Evolutionary conservation across 1,139 yeast genomes (phyloP).

Genomic region (Yamadazyma oceani): DNA sequence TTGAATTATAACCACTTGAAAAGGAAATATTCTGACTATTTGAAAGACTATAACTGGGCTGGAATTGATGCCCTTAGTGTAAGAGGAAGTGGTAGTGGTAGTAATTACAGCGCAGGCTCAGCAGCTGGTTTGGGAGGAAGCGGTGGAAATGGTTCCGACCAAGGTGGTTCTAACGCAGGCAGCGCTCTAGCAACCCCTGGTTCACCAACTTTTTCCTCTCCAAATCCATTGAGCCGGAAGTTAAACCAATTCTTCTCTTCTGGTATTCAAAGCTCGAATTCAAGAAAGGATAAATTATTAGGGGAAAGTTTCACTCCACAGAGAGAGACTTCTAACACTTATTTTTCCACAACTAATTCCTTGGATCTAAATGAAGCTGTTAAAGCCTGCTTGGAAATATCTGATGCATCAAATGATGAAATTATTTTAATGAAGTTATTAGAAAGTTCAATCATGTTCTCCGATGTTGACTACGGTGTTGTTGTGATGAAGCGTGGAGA

Average conservation of each 20-base stretch:
- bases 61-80: constrained; percentile 22
- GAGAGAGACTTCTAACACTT: background rate
- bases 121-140: background rate
- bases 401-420: constrained; percentile 45
- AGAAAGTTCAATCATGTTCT: constrained; percentile 39
- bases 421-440: constrained; percentile 41
- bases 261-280: background rate
- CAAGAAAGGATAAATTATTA: constrained; percentile 2
- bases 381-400: constrained; percentile 49
- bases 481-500: constrained; percentile 37
- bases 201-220: constrained; percentile 4
- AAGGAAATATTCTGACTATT: constrained; percentile 19
- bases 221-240: constrained; percentile 12
- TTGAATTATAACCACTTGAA: constrained; percentile 15
- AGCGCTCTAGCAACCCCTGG: background rate
- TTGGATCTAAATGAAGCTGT: constrained; percentile 30
- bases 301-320: constrained; percentile 4
- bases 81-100: constrained; percentile 1
- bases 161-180: background rate
- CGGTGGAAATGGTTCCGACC: background rate
- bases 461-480: constrained; percentile 49
- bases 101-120: background rate
- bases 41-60: constrained; percentile 31
- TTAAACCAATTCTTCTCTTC: constrained; percentile 9
- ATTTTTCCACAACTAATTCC: background rate